Conservation (phyloP, 345 rosid genomes). For the Chamaenerion angustifolium region DNA sequence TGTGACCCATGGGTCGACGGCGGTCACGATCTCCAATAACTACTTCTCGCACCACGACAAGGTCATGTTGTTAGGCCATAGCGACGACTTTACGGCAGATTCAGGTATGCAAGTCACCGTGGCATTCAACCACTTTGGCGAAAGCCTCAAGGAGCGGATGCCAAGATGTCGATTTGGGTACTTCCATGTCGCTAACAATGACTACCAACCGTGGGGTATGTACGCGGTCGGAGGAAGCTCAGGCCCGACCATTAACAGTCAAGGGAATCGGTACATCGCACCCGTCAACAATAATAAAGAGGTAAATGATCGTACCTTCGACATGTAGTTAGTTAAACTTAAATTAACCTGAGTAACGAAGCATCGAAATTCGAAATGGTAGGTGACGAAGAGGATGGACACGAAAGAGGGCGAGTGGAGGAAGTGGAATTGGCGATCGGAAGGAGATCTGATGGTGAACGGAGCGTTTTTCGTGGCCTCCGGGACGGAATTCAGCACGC, state of each 20-base stretch:
- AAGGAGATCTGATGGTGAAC: conserved; percentile 11
- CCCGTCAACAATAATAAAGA: conserved; percentile 4
- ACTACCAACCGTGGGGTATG: conserved; percentile 13
- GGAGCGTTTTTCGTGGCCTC: conserved; percentile 12
- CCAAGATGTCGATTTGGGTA: conserved; percentile 15
- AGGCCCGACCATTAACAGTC: conserved; percentile 13
- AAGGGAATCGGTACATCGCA: conserved; percentile 12
- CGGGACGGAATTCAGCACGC: conserved; percentile 5
- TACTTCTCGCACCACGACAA: conserved; percentile 12
- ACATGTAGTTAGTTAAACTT: too few species aligned
- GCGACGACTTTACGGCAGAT: conserved; percentile 14
- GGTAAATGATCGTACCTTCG: conserved; percentile 1
- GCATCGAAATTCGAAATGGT: too few species aligned
- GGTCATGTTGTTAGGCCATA: conserved; percentile 18
- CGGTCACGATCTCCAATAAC: conserved; percentile 14
- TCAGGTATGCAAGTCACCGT: conserved; percentile 15
- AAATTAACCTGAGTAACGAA: too few species aligned
- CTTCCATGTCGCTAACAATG: conserved; percentile 16
- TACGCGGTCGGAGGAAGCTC: conserved; percentile 17
- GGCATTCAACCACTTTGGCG: conserved; percentile 15
- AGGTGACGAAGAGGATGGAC: conserved; percentile 14
- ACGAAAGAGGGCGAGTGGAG: conserved; percentile 12
- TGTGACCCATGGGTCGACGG: conserved; percentile 14
- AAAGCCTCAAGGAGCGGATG: conserved; percentile 10
- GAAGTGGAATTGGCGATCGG: conserved; percentile 12